Evolutionary conservation across 257 asterid species (phyloP).

Genomic region (Solanum peruvianum): DNA sequence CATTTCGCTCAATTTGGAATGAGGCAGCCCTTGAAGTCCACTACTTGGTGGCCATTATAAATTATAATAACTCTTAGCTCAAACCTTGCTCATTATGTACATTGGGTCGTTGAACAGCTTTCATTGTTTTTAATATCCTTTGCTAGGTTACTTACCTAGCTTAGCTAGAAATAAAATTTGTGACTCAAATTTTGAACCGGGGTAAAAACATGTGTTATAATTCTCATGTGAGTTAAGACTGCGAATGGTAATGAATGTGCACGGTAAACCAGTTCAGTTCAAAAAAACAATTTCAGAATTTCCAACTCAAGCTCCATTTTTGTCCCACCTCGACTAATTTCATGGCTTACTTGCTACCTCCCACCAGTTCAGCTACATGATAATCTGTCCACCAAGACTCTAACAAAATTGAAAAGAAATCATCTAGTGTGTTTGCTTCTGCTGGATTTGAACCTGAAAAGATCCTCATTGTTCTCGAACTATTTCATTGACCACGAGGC

Average conservation of each 20-base stretch:
- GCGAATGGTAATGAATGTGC: not conserved
- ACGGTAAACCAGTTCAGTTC: not conserved
- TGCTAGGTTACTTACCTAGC: not conserved
- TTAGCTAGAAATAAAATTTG: not conserved
- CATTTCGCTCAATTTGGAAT: not conserved
- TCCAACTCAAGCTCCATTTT: not conserved
- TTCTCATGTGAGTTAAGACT: not conserved
- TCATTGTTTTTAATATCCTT: not conserved
- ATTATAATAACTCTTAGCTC: not conserved
- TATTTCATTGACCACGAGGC: not conserved
- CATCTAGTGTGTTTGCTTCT: not conserved
- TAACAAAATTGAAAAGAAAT: not conserved
- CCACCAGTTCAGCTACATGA: not conserved
- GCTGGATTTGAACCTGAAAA: not conserved
- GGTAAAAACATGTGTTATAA: not conserved
- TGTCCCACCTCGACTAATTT: not conserved
- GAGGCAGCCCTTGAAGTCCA: not conserved
- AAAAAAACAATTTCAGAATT: not conserved
- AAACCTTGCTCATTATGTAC: not conserved
- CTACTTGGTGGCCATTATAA: not conserved
- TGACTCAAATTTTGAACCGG: not conserved
- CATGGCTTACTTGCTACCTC: not conserved
- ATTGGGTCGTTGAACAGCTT: not conserved
- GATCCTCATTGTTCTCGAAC: not conserved
- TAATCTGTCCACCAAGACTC: not conserved